phyloP scores from a whole-genome alignment of 2,329 filamentous ascomycete species.

The Truncatella angustata region DNA sequence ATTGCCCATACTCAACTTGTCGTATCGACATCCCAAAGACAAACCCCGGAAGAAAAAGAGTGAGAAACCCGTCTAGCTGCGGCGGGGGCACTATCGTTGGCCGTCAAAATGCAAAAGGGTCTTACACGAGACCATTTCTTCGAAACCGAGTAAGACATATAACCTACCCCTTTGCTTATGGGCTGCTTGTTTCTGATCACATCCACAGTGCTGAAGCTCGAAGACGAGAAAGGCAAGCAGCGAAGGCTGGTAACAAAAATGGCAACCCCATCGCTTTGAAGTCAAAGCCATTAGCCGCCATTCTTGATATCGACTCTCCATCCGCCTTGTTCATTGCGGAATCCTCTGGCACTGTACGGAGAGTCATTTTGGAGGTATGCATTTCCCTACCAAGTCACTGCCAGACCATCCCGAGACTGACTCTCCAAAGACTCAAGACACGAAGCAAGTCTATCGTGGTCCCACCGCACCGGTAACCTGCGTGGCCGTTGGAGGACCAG shows the following conservation, averaged over 20 bases:
- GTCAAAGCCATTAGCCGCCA: conserved; percentile 80
- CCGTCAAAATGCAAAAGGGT: conserved; percentile 59
- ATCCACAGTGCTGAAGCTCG: conserved; percentile 48
- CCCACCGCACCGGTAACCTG: conserved; percentile 79
- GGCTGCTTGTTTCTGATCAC: conserved; percentile 40
- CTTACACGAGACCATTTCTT: conserved; percentile 82
- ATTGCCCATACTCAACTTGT: neutral
- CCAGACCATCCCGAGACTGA: too few species aligned
- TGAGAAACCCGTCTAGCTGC: neutral
- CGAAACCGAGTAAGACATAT: conserved; percentile 72
- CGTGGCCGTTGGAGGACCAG: conserved; percentile 61
- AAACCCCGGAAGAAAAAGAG: too few species aligned
- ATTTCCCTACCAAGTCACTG: neutral
- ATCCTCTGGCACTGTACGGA: conserved; percentile 77
- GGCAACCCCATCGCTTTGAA: conserved; percentile 77
- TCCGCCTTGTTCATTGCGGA: conserved; percentile 75
- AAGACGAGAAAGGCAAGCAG: conserved; percentile 59
- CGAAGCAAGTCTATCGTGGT: conserved; percentile 61
- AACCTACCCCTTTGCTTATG: neutral
- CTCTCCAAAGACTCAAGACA: conserved; percentile 36
- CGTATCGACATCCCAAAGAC: neutral
- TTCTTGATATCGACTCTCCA: conserved; percentile 62
- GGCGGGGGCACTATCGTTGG: neutral
- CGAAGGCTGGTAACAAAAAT: conserved; percentile 72
- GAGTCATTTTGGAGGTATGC: conserved; percentile 70